These are phyloP conservation scores for Plectosphaerella cucumerina DNA, from an alignment of 2,329 filamentous ascomycete species.

Conservation along the genomic window DNA sequence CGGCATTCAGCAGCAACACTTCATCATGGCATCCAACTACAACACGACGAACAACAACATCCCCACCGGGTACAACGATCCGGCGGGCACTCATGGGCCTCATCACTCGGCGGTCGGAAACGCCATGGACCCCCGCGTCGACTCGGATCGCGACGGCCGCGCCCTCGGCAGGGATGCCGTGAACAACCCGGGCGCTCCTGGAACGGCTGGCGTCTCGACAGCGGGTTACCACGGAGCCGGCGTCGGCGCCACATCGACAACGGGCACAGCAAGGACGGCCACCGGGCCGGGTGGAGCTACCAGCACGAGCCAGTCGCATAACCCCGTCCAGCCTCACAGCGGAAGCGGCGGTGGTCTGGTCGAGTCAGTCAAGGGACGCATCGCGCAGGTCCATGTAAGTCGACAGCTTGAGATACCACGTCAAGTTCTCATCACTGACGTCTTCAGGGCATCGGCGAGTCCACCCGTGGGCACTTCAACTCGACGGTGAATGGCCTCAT, in stretches of 20 bases:
- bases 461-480: constrained; percentile 23
- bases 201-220: neutral
- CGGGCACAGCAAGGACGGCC: too few species aligned
- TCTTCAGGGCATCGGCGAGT: constrained; percentile 8
- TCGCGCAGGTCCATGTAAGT: constrained; percentile 12
- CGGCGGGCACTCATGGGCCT: constrained; percentile 31
- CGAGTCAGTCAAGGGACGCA: constrained; percentile 8
- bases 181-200: constrained; percentile 3
- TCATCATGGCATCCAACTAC: constrained; percentile 5
- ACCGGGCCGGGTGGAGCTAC: neutral
- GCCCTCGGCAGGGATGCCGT: constrained; percentile 9
- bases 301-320: neutral
- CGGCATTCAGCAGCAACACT: neutral
- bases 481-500: constrained; percentile 24
- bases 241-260: neutral
- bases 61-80: constrained; percentile 8
- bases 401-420: neutral
- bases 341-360: constrained; percentile 5
- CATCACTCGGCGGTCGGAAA: constrained; percentile 40
- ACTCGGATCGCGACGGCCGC: constrained; percentile 42
- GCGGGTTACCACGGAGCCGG: constrained; percentile 1
- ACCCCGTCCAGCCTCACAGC: neutral
- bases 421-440: neutral
- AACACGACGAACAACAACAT: neutral
- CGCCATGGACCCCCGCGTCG: constrained; percentile 45